Percentiles rank a stretch among this genome's conserved stretches.
Conservation (phyloP, 2,329 filamentous ascomycete genomes). For the Claviceps quebecensis region DNA sequence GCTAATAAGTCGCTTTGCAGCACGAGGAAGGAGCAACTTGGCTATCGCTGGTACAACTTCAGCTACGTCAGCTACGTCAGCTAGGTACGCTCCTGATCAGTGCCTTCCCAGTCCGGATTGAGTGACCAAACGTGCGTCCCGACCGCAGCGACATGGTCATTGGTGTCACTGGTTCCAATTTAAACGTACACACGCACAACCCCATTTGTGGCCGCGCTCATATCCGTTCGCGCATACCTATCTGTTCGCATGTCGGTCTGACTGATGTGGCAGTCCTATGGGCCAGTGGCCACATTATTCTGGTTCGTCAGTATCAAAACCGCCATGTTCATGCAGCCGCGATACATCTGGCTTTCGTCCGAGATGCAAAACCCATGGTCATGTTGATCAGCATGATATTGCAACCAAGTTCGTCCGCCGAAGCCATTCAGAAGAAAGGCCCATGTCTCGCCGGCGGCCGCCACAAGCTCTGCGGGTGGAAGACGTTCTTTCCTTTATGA, state of each 20-base stretch:
- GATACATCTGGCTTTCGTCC: background rate
- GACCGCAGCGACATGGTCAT: background rate
- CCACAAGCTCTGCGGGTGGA: background rate
- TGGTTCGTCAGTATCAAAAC: too few species aligned
- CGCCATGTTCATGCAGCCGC: background rate
- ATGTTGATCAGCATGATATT: background rate
- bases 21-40: background rate
- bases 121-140: background rate
- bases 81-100: background rate
- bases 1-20: too few species aligned
- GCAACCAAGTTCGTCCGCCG: background rate
- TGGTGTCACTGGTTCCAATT: too few species aligned
- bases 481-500: background rate
- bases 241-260: background rate
- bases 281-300: too few species aligned
- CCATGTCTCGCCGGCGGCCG: background rate
- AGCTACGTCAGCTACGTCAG: background rate
- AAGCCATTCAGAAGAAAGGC: background rate
- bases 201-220: too few species aligned
- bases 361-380: background rate
- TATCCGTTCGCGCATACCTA: too few species aligned
- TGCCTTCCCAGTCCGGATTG: background rate
- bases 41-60: background rate
- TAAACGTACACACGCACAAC: too few species aligned
- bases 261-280: background rate